Percentiles rank a stretch among this genome's conserved stretches.
These are phyloP conservation scores for Fusarium sororula DNA, from an alignment of 2,329 filamentous ascomycete species.

Conservation along the genomic window DNA sequence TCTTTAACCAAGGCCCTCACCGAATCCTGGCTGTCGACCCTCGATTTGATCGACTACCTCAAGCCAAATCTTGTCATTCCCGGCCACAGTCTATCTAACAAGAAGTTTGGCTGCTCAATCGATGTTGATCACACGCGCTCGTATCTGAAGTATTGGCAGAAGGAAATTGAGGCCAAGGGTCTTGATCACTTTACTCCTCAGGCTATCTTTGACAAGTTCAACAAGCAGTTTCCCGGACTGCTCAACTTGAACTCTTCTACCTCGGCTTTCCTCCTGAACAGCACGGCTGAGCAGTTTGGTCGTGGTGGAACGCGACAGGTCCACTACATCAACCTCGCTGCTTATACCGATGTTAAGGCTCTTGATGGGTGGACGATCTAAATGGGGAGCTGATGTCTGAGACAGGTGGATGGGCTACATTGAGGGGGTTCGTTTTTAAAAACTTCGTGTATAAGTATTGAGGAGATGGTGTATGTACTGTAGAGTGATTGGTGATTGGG, in stretches of 20 bases:
- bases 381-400: rapidly evolving
- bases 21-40: neutral
- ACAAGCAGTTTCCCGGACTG: neutral
- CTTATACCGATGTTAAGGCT: neutral
- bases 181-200: neutral
- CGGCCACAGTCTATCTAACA: neutral
- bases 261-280: neutral
- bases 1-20: neutral
- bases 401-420: rapidly evolving
- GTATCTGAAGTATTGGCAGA: neutral
- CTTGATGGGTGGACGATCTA: neutral
- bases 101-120: neutral
- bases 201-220: neutral
- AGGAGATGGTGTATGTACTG: rapidly evolving
- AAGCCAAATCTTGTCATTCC: neutral
- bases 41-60: neutral
- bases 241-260: neutral
- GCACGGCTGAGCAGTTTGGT: neutral
- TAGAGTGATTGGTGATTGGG: rapidly evolving
- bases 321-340: neutral
- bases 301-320: neutral
- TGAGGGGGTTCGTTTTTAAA: rapidly evolving
- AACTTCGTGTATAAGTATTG: rapidly evolving
- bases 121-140: neutral
- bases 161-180: neutral